phyloP scores from a whole-genome alignment of 768 basidiomycete species.

The Mycena amicta region DNA sequence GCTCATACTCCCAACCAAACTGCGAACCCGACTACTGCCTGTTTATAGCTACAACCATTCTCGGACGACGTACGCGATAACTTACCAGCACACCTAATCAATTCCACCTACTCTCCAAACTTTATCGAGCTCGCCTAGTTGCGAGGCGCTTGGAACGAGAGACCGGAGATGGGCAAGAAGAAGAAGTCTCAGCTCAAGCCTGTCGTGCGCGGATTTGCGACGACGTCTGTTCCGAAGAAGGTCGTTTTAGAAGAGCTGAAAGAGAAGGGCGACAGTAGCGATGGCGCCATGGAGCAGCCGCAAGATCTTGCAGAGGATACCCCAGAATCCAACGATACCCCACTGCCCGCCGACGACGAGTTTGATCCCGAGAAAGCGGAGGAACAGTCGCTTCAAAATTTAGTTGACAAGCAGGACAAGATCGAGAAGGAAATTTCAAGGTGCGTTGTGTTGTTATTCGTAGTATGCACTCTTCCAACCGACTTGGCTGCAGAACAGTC shows the following conservation, averaged over 20 bases:
- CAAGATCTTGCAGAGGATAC: too few relatives aligned
- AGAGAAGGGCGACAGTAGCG: slow-evolving; percentile 7
- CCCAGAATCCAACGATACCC: slow-evolving; percentile 1
- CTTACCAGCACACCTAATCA: not conserved
- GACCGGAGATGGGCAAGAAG: slow-evolving; percentile 81
- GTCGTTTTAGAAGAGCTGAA: slow-evolving; percentile 34
- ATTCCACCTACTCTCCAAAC: too few relatives aligned
- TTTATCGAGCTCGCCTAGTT: too few relatives aligned
- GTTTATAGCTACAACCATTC: not conserved
- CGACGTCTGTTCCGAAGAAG: slow-evolving; percentile 85
- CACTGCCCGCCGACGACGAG: too few relatives aligned
- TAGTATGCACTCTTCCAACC: not conserved
- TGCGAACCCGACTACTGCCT: not conserved
- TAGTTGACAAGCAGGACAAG: slow-evolving; percentile 86
- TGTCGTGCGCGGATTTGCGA: slow-evolving; percentile 75
- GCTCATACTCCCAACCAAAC: not conserved
- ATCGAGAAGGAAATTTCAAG: slow-evolving; percentile 81
- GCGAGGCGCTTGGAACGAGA: too few relatives aligned
- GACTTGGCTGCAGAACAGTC: slow-evolving; percentile 47
- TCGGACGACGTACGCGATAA: not conserved
- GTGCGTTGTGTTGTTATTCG: slow-evolving; percentile 2
- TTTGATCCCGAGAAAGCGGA: slow-evolving; percentile 44
- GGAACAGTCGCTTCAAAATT: slow-evolving; percentile 62
- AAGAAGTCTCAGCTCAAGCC: slow-evolving; percentile 83
- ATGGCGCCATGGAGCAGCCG: too few relatives aligned